Base-by-base conservation (phyloP, 169 alveolate species). In the Plasmodium reichenowi region DNA sequence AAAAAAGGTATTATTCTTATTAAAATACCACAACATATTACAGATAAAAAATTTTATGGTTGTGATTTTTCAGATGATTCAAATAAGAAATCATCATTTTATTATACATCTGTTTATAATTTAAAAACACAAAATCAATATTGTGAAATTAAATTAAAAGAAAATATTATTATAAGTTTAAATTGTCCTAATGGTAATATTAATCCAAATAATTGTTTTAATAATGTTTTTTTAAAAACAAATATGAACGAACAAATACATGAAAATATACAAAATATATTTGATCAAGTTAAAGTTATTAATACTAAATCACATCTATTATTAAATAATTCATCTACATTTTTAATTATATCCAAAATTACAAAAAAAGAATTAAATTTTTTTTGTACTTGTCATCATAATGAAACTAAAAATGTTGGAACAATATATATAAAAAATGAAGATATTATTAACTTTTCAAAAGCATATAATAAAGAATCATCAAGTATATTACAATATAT, bases 331-430 rank as follows among this genome's bases (percentile, higher is more conserved):
- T 70, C 91, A 3, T 70, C 85, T 1, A 62, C 91, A 9, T 83
- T 83, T 70, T 59, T 83, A 20, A 68, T 83, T 4, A 83, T 83
- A 29, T 83, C 91, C 0, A 63, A 83, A 24, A 68, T 83, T 3
- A 83, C 72, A 1, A 70, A 47, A 45, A 67, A 58, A 47, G 78
- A 83, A n/a, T 48, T 83, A 12, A 58, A 83, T 45, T 67, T 68
- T 47, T 83, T 68, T 50, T 83, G 91, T 32, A 83, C 91, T 7
- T 83, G 91, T 83, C 85, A 83, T 24, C 62, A 83, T 68, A n/a
- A 54, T 60, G 45, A 68, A 43, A 83, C 68, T 0, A 68, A 83
- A 60, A 50, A 83, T 68, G 62, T 83, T 22, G 91, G 91, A 3
- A 83, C 91, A 0, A 54, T 83, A 9, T 54, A 20, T 32, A 9